Conservation (phyloP, 2,329 filamentous ascomycete species). For the Aspergillus bombycis region DNA sequence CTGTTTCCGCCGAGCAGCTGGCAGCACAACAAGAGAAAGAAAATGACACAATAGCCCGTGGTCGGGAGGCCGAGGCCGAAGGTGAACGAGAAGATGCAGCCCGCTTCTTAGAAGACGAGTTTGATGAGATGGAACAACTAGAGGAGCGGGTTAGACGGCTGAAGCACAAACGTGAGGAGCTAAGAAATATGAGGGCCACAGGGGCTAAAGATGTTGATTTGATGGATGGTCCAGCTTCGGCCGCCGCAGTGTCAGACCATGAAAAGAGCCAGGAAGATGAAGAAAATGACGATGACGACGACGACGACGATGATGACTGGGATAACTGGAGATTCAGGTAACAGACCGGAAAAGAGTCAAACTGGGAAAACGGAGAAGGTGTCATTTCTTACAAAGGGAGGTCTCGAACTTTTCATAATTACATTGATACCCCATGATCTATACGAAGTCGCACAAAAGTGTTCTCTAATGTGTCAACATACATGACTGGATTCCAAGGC, state of each 20-base stretch:
- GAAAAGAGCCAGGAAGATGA: slow-evolving; percentile 41
- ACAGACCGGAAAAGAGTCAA: slow-evolving; percentile 22
- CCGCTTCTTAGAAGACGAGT: slow-evolving; percentile 73
- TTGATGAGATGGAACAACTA: slow-evolving; percentile 80
- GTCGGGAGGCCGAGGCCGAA: slow-evolving; percentile 59
- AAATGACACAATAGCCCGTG: slow-evolving; percentile 43
- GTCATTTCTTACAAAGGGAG: slow-evolving; percentile 28
- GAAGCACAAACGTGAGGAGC: slow-evolving; percentile 70
- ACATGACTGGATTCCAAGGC: slow-evolving; percentile 8
- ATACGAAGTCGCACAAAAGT: slow-evolving; percentile 22
- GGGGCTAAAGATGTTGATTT: slow-evolving; percentile 30
- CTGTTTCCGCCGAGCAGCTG: slow-evolving; percentile 66
- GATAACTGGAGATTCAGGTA: slow-evolving; percentile 48
- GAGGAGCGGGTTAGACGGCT: slow-evolving; percentile 71
- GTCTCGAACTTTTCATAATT: slow-evolving; percentile 30
- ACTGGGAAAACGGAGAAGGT: slow-evolving; percentile 24
- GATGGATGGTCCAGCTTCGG: slow-evolving; percentile 31
- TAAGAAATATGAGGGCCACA: slow-evolving; percentile 51
- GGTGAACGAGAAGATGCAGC: slow-evolving; percentile 77
- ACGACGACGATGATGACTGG: slow-evolving; percentile 60
- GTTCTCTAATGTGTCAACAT: slow-evolving; percentile 17
- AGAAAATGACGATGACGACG: slow-evolving; percentile 39
- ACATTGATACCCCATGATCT: slow-evolving; percentile 41
- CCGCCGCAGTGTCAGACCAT: slow-evolving; percentile 34
- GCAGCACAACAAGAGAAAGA: slow-evolving; percentile 57